phyloP scores from a whole-genome alignment of 768 basidiomycete genomes.

The Leucocoprinus birnbaumii region DNA sequence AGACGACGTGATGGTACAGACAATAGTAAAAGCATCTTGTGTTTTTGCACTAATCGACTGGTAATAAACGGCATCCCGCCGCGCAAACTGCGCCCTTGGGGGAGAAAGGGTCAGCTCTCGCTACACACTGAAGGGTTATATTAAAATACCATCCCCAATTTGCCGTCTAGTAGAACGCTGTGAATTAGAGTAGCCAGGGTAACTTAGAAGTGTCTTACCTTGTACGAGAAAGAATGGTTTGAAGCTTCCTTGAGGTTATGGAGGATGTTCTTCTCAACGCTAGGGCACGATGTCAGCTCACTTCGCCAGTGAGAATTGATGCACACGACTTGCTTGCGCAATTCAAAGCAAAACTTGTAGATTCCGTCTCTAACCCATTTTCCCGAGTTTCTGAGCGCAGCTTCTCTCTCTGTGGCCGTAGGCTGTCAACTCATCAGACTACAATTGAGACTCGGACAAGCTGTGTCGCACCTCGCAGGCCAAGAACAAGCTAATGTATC shows the following conservation, averaged over 20 bases:
- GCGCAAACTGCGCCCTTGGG: constrained; percentile 74
- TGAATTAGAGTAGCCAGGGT: neutral
- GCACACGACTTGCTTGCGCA: constrained; percentile 52
- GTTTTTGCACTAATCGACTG: constrained; percentile 46
- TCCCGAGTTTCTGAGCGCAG: constrained; percentile 50
- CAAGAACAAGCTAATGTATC: constrained; percentile 74
- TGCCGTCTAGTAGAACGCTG: constrained; percentile 50
- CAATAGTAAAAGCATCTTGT: constrained; percentile 70
- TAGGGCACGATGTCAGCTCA: constrained; percentile 16
- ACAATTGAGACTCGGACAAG: neutral
- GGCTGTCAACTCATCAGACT: constrained; percentile 43
- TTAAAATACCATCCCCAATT: constrained; percentile 88
- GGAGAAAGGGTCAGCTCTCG: neutral
- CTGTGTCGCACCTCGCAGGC: constrained; percentile 67
- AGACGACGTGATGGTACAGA: constrained; percentile 75
- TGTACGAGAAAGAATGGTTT: constrained; percentile 79
- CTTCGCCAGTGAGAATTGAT: neutral
- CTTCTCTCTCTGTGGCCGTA: constrained; percentile 72
- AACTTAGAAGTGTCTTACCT: constrained; percentile 25
- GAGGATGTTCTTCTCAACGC: constrained; percentile 40
- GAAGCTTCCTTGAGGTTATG: constrained; percentile 76
- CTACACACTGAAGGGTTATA: neutral
- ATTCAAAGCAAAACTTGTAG: constrained; percentile 85
- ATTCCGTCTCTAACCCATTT: constrained; percentile 86
- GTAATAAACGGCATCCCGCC: constrained; percentile 68